Conservation (phyloP, 1,139 yeast species). For the Geotrichum fermentans region DNA sequence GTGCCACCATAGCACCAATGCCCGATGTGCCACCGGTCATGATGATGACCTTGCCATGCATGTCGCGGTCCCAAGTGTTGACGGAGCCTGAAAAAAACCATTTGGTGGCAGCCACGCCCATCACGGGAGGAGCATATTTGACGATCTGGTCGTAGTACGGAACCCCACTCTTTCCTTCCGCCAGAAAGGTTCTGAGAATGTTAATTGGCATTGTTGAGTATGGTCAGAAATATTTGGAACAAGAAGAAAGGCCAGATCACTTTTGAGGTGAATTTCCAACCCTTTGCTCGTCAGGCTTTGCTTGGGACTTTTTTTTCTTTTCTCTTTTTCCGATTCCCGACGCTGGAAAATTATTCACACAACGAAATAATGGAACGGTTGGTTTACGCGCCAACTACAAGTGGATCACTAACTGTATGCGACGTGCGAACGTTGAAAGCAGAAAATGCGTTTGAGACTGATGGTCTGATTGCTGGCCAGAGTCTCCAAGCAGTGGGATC, state of each 20-base stretch:
- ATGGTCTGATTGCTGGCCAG: too few relatives aligned
- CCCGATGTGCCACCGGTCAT: conserved; percentile 92
- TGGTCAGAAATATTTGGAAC: neutral
- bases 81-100: conserved; percentile 70
- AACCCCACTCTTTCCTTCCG: conserved; percentile 66
- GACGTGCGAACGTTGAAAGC: too few relatives aligned
- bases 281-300: too few relatives aligned
- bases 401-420: too few relatives aligned
- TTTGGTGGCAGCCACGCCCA: conserved; percentile 50
- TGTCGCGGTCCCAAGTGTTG: conserved; percentile 86
- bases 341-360: conserved; percentile 5
- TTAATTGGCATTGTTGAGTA: conserved; percentile 67
- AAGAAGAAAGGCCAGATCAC: neutral
- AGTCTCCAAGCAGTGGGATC: too few relatives aligned
- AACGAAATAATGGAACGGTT: too few relatives aligned
- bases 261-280: neutral
- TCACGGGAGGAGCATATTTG: conserved; percentile 49
- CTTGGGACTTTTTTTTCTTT: too few relatives aligned
- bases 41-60: conserved; percentile 85
- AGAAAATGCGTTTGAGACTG: too few relatives aligned
- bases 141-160: conserved; percentile 67
- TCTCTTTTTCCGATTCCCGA: neutral
- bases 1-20: conserved; percentile 69
- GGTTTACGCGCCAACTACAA: too few relatives aligned
- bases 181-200: conserved; percentile 57